These are phyloP conservation scores for Prunus campanulata DNA, from an alignment of 306 rosid genomes.

Conservation along the genomic window DNA sequence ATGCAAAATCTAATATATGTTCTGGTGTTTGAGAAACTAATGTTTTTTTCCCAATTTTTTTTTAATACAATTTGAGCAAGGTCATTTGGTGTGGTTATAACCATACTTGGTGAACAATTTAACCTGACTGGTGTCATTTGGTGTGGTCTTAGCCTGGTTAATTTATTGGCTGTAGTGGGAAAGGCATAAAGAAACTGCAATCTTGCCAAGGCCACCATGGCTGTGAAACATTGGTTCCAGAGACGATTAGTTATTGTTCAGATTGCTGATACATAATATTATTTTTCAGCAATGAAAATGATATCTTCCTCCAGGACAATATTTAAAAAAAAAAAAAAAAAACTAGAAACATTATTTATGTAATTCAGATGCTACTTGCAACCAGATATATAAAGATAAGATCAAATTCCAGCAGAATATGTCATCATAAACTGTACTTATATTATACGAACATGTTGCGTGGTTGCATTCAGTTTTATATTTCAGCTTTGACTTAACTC, in stretches of 20 bases:
- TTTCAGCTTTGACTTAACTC: not conserved
- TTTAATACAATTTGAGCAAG: too few species aligned
- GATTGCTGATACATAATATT: not conserved
- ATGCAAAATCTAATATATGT: not conserved
- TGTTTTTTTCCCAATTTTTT: not conserved
- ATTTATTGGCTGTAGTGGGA: too few species aligned
- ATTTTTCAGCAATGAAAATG: not conserved
- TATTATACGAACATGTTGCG: not conserved
- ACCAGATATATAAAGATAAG: not conserved
- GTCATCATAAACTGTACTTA: not conserved
- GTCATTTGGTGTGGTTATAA: too few species aligned
- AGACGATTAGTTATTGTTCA: not conserved
- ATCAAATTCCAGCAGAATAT: not conserved
- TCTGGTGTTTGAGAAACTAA: not conserved
- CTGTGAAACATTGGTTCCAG: not conserved
- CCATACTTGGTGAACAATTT: too few species aligned
- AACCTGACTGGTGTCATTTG: not conserved
- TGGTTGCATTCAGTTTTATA: not conserved
- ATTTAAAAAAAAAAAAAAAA: too few species aligned
- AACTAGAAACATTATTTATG: not conserved
- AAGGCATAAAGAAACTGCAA: too few species aligned
- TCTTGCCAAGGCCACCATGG: too few species aligned
- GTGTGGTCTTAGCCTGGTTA: too few species aligned
- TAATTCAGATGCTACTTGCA: not conserved
- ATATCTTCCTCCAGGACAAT: not conserved